These are phyloP conservation scores for Leishmania martiniquensis DNA, from an alignment of 208 protist species.

Conservation along the genomic window DNA sequence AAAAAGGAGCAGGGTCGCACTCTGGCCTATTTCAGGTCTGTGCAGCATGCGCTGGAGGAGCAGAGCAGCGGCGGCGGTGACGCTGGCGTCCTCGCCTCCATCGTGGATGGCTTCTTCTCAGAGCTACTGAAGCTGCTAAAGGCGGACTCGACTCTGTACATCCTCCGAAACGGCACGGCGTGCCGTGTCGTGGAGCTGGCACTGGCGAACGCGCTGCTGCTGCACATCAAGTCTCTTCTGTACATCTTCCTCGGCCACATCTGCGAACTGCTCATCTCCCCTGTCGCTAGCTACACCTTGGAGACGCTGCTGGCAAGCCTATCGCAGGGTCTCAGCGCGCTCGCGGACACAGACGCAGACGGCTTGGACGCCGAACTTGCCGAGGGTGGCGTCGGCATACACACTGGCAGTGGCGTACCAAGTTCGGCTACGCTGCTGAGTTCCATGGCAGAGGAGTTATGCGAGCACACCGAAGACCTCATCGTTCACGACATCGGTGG, in stretches of 20 bases:
- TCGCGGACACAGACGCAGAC: constrained; percentile 43
- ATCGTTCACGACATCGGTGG: constrained; percentile 75
- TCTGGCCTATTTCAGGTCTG: constrained; percentile 83
- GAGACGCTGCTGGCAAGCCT: constrained; percentile 80
- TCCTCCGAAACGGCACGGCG: constrained; percentile 79
- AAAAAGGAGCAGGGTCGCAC: constrained; percentile 91
- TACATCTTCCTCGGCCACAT: constrained; percentile 86
- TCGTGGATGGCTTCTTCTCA: constrained; percentile 90
- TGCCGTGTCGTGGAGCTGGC: constrained; percentile 89
- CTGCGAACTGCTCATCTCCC: constrained; percentile 64
- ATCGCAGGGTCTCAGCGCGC: constrained; percentile 61
- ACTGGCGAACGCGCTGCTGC: constrained; percentile 65
- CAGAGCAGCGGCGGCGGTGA: constrained; percentile 60
- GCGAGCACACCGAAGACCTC: constrained; percentile 65
- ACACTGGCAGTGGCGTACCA: constrained; percentile 83
- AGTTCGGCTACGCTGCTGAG: constrained; percentile 78
- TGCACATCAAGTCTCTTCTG: constrained; percentile 87
- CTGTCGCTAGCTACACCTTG: constrained; percentile 85
- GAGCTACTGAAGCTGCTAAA: constrained; percentile 86
- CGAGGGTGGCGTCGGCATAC: constrained; percentile 59
- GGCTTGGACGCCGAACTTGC: constrained; percentile 60
- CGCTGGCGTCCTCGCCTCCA: constrained; percentile 48
- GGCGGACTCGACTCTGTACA: constrained; percentile 68
- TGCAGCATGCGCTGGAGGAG: constrained; percentile 73
- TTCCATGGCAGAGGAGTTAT: constrained; percentile 69